A percentile compares a stretch with the other conserved stretches of the same genome.
Evolutionary conservation across 108 stramenopile genomes (phyloP).

Genomic region (Skeletonema marinoi): DNA sequence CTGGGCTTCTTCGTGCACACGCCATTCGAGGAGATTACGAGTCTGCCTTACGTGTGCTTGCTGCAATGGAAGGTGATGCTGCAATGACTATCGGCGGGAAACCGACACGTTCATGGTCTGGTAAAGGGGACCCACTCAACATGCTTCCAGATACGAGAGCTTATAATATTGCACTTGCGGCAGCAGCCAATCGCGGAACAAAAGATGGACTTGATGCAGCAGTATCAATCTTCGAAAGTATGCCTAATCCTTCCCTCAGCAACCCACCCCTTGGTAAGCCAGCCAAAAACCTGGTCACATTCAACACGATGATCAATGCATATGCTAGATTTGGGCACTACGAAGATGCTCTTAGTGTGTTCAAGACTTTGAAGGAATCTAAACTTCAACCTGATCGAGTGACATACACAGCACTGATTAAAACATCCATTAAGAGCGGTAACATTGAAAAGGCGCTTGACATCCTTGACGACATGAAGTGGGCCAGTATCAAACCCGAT

Average conservation of each 20-base stretch:
- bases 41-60: slow-evolving; percentile 64
- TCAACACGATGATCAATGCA: slow-evolving; percentile 79
- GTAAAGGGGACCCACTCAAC: slow-evolving; percentile 55
- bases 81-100: slow-evolving; percentile 48
- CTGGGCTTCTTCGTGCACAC: slow-evolving; percentile 74
- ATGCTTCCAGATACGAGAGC: slow-evolving; percentile 70
- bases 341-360: slow-evolving; percentile 63
- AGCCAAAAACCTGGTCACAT: slow-evolving; percentile 70
- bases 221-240: slow-evolving; percentile 62
- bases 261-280: slow-evolving; percentile 44
- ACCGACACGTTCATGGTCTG: slow-evolving; percentile 68
- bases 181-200: slow-evolving; percentile 61
- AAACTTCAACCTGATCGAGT: slow-evolving; percentile 73
- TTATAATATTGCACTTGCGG: slow-evolving; percentile 83
- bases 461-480: slow-evolving; percentile 81
- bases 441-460: slow-evolving; percentile 60
- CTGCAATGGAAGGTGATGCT: slow-evolving; percentile 71
- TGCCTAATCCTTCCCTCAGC: slow-evolving; percentile 47
- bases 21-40: slow-evolving; percentile 64
- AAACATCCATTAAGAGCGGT: slow-evolving; percentile 61
- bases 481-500: slow-evolving; percentile 64
- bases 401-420: slow-evolving; percentile 79
- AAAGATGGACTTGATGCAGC: slow-evolving; percentile 61
- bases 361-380: slow-evolving; percentile 57
- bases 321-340: slow-evolving; percentile 56